phyloP scores from a whole-genome alignment of 2,329 filamentous ascomycete genomes.

The Alternaria ethzedia region DNA sequence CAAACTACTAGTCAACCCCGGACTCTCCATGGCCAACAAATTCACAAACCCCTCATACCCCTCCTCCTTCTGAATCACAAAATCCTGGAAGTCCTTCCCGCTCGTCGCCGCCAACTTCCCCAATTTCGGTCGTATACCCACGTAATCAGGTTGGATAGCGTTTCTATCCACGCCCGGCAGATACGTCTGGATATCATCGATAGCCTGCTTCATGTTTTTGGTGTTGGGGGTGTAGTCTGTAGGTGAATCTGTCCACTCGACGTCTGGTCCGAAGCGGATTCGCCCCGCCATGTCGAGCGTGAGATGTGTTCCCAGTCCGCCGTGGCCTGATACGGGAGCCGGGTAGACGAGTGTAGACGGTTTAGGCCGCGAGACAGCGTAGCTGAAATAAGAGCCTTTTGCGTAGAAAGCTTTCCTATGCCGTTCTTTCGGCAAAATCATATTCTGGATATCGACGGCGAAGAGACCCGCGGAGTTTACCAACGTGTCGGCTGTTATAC shows the following conservation, averaged over 20 bases:
- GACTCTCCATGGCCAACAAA: constrained; percentile 90
- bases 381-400: constrained; percentile 96
- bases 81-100: constrained; percentile 77
- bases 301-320: constrained; percentile 88
- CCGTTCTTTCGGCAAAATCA: constrained; percentile 68
- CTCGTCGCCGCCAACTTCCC: constrained; percentile 66
- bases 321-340: constrained; percentile 79
- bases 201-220: constrained; percentile 67
- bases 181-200: constrained; percentile 78
- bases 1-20: constrained; percentile 84
- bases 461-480: constrained; percentile 87
- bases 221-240: constrained; percentile 72
- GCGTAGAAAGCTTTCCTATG: constrained; percentile 76
- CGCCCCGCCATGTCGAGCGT: constrained; percentile 87
- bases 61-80: constrained; percentile 77
- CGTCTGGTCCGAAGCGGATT: constrained; percentile 90
- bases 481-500: constrained; percentile 76
- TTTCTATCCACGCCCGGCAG: constrained; percentile 73
- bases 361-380: constrained; percentile 68
- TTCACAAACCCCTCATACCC: constrained; percentile 86
- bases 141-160: constrained; percentile 80
- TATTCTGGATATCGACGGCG: constrained; percentile 79
- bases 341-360: constrained; percentile 85
- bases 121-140: constrained; percentile 89
- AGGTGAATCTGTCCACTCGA: constrained; percentile 84